Conservation (phyloP, 192 early-diverging fungal species). For the Geranomyces michiganensis region DNA sequence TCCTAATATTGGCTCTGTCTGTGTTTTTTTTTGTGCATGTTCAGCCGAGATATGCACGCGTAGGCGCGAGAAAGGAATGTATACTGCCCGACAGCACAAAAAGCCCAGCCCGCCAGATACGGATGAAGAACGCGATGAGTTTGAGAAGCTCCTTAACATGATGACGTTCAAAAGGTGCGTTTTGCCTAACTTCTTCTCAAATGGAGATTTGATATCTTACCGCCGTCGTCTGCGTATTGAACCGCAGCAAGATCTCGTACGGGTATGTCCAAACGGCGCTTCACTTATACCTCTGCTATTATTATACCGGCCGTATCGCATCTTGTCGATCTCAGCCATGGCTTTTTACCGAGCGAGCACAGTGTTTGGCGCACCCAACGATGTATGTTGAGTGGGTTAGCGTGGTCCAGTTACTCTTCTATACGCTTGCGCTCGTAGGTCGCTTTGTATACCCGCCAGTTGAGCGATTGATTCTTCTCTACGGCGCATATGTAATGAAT, state of each 20-base stretch:
- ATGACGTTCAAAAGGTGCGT: slow-evolving; percentile 27
- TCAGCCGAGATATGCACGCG: slow-evolving; percentile 13
- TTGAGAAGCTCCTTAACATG: slow-evolving; percentile 7
- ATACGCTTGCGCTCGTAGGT: slow-evolving; percentile 10
- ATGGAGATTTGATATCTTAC: not conserved
- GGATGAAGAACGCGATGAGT: slow-evolving; percentile 23
- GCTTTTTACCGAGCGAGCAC: not conserved
- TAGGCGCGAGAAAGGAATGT: not conserved
- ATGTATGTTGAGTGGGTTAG: slow-evolving; percentile 28
- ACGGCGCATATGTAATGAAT: slow-evolving; percentile 29
- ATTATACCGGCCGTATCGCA: not conserved
- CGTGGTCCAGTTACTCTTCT: slow-evolving; percentile 19
- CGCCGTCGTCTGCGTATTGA: not conserved
- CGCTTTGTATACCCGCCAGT: slow-evolving; percentile 9
- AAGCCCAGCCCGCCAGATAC: slow-evolving; percentile 14
- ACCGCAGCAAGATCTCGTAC: slow-evolving; percentile 29
- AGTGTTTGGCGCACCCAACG: slow-evolving; percentile 13
- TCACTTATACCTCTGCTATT: slow-evolving; percentile 29
- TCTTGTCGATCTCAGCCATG: not conserved
- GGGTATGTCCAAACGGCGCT: slow-evolving; percentile 4
- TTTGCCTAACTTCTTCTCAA: not conserved
- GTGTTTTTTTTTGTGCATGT: not conserved
- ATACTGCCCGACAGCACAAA: not conserved
- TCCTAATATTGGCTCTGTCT: not conserved
- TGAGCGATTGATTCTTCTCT: slow-evolving; percentile 21